These are phyloP conservation scores for Eimeria falciformis DNA, from an alignment of 169 alveolate species.

Conservation along the genomic window DNA sequence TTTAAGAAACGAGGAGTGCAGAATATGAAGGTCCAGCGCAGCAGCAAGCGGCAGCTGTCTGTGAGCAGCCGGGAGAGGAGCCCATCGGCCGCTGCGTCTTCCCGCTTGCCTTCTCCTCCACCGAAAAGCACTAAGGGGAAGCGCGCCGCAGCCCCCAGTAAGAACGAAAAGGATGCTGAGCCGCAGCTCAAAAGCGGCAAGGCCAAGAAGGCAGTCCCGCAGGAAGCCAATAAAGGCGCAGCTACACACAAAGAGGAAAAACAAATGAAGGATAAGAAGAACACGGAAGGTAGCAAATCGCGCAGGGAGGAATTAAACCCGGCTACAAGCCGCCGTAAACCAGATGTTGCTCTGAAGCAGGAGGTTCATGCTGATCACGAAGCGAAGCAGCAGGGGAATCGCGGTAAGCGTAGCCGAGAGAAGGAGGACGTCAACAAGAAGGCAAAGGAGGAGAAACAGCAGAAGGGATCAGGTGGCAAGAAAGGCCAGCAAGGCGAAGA, in stretches of 20 bases:
- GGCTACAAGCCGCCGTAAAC: too few relatives aligned
- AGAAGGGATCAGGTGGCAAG: not conserved
- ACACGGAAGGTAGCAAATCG: not conserved
- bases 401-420: not conserved
- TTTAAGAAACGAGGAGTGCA: not conserved
- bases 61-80: not conserved
- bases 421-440: not conserved
- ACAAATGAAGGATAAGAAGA: not conserved
- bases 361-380: too few relatives aligned
- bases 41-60: not conserved
- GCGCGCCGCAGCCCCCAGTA: not conserved
- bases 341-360: too few relatives aligned
- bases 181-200: not conserved
- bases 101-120: not conserved
- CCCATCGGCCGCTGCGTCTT: not conserved
- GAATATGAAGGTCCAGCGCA: not conserved
- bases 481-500: not conserved
- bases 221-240: not conserved
- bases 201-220: not conserved
- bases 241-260: not conserved
- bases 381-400: too few relatives aligned
- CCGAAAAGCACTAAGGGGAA: not conserved
- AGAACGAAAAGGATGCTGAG: not conserved
- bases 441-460: not conserved
- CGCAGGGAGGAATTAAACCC: not conserved